Evolutionary conservation across 2,329 filamentous ascomycete genomes (phyloP).

Genomic region (Balansia obtecta): DNA sequence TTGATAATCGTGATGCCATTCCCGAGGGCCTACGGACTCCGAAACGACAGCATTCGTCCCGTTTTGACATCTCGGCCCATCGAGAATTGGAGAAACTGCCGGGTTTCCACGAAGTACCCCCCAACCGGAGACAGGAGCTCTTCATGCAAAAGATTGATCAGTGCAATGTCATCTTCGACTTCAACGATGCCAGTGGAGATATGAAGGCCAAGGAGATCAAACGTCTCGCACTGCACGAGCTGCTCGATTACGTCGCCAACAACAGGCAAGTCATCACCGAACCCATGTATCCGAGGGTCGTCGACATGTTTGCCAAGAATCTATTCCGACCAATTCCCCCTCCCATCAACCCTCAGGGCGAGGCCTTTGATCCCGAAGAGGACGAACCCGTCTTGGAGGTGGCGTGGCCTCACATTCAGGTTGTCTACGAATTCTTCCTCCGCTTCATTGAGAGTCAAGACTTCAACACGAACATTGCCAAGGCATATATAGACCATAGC

Average conservation of each 20-base stretch:
- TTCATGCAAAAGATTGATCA: conserved; percentile 99
- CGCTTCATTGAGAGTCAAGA: conserved; percentile 98
- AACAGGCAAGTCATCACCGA: conserved; percentile 98
- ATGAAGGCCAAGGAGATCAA: conserved; percentile 99
- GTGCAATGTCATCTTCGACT: conserved; percentile 99
- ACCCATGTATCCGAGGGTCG: conserved; percentile 95
- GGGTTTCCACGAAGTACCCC: conserved; percentile 94
- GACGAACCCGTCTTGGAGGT: conserved; percentile 97
- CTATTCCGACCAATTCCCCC: conserved; percentile 94
- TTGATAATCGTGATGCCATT: conserved; percentile 81
- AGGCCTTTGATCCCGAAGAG: conserved; percentile 96
- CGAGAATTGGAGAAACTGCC: conserved; percentile 94
- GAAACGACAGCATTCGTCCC: conserved; percentile 91
- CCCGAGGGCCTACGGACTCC: conserved; percentile 91
- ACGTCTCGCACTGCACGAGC: conserved; percentile 83
- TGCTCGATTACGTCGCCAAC: conserved; percentile 96
- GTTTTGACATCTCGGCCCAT: conserved; percentile 95
- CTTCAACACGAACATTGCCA: conserved; percentile 99
- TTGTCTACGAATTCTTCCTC: conserved; percentile 98
- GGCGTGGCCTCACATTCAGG: conserved; percentile 97
- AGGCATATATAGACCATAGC: conserved; percentile 95
- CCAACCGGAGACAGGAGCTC: conserved; percentile 85
- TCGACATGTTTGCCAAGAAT: conserved; percentile 99
- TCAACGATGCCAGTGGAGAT: conserved; percentile 93
- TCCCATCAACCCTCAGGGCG: conserved; percentile 93